Evolutionary conservation across 2,329 filamentous ascomycete genomes (phyloP).

Genomic region (Pseudogymnoascus pannorum): DNA sequence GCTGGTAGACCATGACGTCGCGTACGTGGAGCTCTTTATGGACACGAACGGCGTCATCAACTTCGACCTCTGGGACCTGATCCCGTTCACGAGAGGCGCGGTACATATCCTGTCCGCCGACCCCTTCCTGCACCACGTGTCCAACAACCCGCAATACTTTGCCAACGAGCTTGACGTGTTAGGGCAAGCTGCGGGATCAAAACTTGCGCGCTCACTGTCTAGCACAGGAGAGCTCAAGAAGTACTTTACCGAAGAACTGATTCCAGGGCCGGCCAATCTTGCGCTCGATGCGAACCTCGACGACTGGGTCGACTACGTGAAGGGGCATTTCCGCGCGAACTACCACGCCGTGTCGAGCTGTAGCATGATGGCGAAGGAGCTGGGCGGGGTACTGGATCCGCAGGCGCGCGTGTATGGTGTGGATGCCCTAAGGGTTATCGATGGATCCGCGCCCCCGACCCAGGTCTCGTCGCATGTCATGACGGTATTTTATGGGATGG

Average conservation of each 20-base stretch:
- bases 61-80: conserved; percentile 26
- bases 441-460: conserved; percentile 11
- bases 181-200: conserved; percentile 24
- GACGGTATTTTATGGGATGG: conserved; percentile 28
- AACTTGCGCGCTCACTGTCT: conserved; percentile 25
- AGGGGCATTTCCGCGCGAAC: conserved; percentile 24
- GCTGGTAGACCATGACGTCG: conserved; percentile 24
- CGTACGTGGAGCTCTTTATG: conserved; percentile 25
- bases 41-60: conserved; percentile 22
- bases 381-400: conserved; percentile 11
- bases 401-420: conserved; percentile 7
- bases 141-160: conserved; percentile 24
- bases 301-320: conserved; percentile 24
- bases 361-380: conserved; percentile 14
- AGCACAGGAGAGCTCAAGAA: no score
- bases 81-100: conserved; percentile 27
- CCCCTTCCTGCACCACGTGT: conserved; percentile 22
- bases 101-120: conserved; percentile 22
- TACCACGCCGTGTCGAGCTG: no score
- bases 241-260: no score
- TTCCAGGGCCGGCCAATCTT: no score
- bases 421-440: conserved; percentile 12
- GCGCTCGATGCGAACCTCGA: no score
- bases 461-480: conserved; percentile 29
- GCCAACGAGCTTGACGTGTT: conserved; percentile 26